Percentiles rank a stretch among this genome's conserved stretches.
Evolutionary conservation across 495 filamentous ascomycete species (phyloP).

Genomic region (Aspergillus haitiensis): DNA sequence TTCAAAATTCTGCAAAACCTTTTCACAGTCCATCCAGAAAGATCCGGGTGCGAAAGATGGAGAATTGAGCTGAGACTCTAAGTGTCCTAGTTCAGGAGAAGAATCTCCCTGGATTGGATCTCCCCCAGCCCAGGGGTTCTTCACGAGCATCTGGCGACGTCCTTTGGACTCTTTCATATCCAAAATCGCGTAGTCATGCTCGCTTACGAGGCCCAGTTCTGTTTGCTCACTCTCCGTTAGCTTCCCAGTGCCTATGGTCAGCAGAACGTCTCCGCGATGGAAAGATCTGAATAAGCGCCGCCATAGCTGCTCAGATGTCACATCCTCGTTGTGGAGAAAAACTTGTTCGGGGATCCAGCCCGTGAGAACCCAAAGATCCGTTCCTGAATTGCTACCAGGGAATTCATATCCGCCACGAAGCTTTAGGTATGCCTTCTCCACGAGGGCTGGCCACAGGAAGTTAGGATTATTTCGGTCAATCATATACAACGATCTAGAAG

Average conservation of each 20-base stretch:
- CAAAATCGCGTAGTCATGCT: conserved; percentile 93
- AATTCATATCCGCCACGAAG: conserved; percentile 96
- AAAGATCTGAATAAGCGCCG: conserved; percentile 71
- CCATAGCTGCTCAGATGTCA: conserved; percentile 76
- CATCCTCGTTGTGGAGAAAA: conserved; percentile 80
- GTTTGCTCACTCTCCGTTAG: conserved; percentile 71
- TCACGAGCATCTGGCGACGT: conserved; percentile 71
- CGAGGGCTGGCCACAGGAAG: conserved; percentile 85
- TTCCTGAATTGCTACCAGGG: conserved; percentile 96
- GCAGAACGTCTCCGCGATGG: conserved; percentile 73
- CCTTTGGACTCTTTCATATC: conserved; percentile 68
- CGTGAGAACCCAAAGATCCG: conserved; percentile 84
- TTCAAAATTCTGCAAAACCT: conserved; percentile 85
- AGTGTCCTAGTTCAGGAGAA: conserved; percentile 10
- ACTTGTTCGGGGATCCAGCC: conserved; percentile 98
- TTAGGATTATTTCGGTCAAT: conserved; percentile 76
- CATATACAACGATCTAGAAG: conserved; percentile 75
- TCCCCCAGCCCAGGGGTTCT: conserved; percentile 94
- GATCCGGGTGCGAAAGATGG: conserved; percentile 58
- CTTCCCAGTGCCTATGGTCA: conserved; percentile 88
- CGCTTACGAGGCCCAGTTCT: conserved; percentile 75
- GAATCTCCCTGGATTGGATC: conserved; percentile 26
- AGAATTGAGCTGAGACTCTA: conserved; percentile 15
- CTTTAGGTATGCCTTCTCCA: conserved; percentile 99
- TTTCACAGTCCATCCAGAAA: conserved; percentile 89